Base-by-base conservation (phyloP, 306 rosid genomes). In the Lotus japonicus region DNA sequence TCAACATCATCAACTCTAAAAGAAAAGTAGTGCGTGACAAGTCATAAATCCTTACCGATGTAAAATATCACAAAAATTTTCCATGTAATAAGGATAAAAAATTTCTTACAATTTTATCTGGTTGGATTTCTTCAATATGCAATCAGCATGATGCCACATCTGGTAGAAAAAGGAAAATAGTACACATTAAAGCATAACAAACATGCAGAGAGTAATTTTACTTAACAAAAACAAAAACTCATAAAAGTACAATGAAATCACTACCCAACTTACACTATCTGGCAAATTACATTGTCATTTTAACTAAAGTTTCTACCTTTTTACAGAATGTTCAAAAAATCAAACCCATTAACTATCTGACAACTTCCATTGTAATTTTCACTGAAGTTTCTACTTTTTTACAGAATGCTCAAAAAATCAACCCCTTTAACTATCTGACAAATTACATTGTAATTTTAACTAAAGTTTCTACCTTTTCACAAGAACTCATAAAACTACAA, bases 111-210 rank as follows among this genome's bases (percentile, higher is more conserved):
- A 79, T 83, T 94, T 88, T 53, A 94, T 88, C 89, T 94, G 97
- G 53, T 94, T 94, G 57, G 88, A 58, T 71, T 94, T 94, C 85
- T 73, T 90, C 86, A 88, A 50, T 66, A 90, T 78, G 77, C 98
- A 94, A 52, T 28, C 58, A 38, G 84, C 98, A 72, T 94, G 98
- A 57, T 90, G 77, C 98, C 98, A 94, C 98, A 88, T 88, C 98
- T 94, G 96, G 35, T 70, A 72, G 17, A 60, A 74, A 18, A 51
- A 18, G 36, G 36, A 31, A 56, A 46, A 38, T 7, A n/a, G n/a
- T n/a, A 48, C 45, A 54, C 42, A 57, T 78, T 60, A 73, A 66
- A 74, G 45, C 42, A 44, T n/a, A 12, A 65, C 16, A 9, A 3
- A 38, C 53, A 31, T 6, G 21, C 2, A 38, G 46, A 18, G 58